A percentile compares a stretch with the other conserved stretches of the same genome.
These are phyloP conservation scores for Cercospora sp. DNA, from an alignment of 2,329 filamentous ascomycete genomes.

Conservation along the genomic window DNA sequence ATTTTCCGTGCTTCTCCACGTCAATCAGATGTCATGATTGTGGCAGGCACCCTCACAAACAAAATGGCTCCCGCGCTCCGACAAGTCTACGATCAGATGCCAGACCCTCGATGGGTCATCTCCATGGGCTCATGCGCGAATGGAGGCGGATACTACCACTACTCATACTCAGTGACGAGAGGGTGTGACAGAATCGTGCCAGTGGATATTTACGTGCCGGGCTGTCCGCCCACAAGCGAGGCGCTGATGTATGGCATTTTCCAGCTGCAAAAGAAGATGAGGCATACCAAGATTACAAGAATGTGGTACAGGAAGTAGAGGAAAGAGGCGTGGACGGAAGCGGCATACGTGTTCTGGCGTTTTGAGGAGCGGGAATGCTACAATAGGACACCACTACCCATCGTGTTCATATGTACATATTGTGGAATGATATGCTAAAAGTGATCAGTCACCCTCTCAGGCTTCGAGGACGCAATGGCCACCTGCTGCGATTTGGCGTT, in stretches of 20 bases:
- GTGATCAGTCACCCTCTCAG: background rate
- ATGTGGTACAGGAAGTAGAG: constrained; percentile 57
- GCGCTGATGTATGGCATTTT: constrained; percentile 64
- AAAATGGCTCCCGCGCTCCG: constrained; percentile 89
- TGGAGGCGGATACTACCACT: constrained; percentile 81
- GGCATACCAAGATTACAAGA: constrained; percentile 54
- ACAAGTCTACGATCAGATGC: constrained; percentile 93
- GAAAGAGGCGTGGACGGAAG: constrained; percentile 1
- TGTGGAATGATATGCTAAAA: constrained; percentile 14
- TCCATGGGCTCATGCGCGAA: constrained; percentile 84
- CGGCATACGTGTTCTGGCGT: constrained; percentile 20
- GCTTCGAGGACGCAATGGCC: background rate
- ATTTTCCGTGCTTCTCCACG: constrained; percentile 87
- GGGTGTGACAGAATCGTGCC: constrained; percentile 76
- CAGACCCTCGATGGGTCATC: constrained; percentile 80
- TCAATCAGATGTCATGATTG: constrained; percentile 91
- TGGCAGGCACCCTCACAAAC: constrained; percentile 89
- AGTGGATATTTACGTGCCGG: constrained; percentile 77
- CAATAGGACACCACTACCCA: constrained; percentile 8
- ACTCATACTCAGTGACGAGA: constrained; percentile 73
- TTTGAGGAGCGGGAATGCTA: constrained; percentile 19
- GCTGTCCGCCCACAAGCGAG: constrained; percentile 60
- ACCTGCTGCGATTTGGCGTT: background rate
- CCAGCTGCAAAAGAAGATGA: constrained; percentile 75
- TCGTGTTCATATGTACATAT: constrained; percentile 30